phyloP scores from a whole-genome alignment of 148 eudicot species.

The Fagopyrum tataricum region DNA sequence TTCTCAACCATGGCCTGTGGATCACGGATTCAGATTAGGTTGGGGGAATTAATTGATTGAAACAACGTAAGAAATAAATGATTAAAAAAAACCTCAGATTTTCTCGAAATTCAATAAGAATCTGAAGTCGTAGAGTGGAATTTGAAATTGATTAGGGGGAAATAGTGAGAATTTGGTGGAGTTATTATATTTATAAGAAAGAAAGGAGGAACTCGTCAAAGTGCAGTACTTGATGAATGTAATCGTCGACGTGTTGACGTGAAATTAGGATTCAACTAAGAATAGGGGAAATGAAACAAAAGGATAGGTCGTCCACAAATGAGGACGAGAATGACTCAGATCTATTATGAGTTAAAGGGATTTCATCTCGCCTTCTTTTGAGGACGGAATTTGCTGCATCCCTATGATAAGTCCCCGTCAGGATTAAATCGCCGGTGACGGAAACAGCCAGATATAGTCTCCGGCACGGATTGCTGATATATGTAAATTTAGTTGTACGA shows the following conservation, averaged over 20 bases:
- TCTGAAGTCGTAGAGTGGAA: not conserved
- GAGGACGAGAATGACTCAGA: not conserved
- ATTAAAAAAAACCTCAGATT: no score
- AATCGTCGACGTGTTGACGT: not conserved
- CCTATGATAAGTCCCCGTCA: no score
- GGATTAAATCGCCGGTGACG: no score
- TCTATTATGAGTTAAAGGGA: not conserved
- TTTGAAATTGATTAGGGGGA: not conserved
- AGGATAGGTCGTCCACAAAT: not conserved
- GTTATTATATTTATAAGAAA: not conserved
- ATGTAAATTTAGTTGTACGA: no score
- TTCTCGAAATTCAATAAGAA: not conserved
- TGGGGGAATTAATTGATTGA: no score
- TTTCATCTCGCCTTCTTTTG: not conserved
- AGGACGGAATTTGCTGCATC: not conserved
- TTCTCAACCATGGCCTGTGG: slow-evolving; percentile 45
- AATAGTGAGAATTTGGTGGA: not conserved
- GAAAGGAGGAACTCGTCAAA: slow-evolving; percentile 9
- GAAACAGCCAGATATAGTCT: no score
- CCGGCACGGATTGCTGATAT: no score
- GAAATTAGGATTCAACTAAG: not conserved
- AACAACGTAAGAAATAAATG: no score
- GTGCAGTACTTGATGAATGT: not conserved
- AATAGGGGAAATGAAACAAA: not conserved
- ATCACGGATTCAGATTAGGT: not conserved